Base-by-base conservation (phyloP, 305 asterid genomes). In the Petunia hybrid region DNA sequence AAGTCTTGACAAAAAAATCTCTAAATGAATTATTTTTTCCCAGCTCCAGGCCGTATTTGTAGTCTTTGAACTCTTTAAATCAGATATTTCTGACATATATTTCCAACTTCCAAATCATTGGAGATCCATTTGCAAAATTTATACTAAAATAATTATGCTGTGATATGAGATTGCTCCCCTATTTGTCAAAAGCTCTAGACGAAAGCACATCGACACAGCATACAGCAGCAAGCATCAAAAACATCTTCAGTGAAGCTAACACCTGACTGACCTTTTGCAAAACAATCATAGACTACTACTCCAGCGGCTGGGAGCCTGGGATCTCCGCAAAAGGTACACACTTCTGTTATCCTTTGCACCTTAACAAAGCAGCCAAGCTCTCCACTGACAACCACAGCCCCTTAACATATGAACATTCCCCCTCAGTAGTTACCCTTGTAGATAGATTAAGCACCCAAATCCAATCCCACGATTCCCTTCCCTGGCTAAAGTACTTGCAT, bases 1-100 rank as follows among this genome's bases (percentile, higher is more conserved):
- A n/a, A n/a, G n/a, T n/a, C n/a, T n/a, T n/a, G n/a, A n/a, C n/a
- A n/a, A n/a, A n/a, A n/a, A n/a, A n/a, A n/a, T n/a, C 98, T 97
- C 95, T 1, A n/a, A n/a, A n/a, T n/a, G n/a, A n/a, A 14, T 12
- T 55, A 16, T 55, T 12, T 51, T 10, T 51, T 51, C 62, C 31
- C 62, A 14, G 8, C 62, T 13, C n/a, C 8, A 56, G 4, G n/a
- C 5, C 62, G 5, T 5, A 14, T n/a, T 56, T 51, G 57, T 51
- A n/a, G n/a, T n/a, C n/a, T n/a, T n/a, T n/a, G n/a, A n/a, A n/a
- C n/a, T 3, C n/a, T 14, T 13, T 13, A 57, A 35, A 4, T 4
- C 5, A 57, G 16, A 13, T 31, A n/a, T 14, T 57, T 57, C 35
- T 5, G 31, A 1, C 31, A 14, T n/a, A 56, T 14, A 56, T 7